phyloP scores from a whole-genome alignment of 345 rosid genomes.

The Gossypium australe region DNA sequence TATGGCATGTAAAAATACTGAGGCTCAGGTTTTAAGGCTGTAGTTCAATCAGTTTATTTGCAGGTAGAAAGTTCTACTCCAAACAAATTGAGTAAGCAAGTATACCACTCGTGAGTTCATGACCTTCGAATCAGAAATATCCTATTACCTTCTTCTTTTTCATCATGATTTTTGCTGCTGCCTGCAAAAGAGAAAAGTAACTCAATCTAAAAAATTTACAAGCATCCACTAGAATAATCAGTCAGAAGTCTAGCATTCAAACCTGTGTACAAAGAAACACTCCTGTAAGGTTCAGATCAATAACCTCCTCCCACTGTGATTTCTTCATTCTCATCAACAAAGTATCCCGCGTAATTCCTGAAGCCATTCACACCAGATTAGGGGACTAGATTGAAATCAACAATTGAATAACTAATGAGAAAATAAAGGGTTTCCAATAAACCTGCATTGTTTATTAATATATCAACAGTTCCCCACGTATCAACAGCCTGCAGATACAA shows the following conservation, averaged over 20 bases:
- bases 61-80: background rate
- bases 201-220: slow-evolving; percentile 13
- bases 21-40: background rate
- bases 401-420: background rate
- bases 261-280: slow-evolving; percentile 98
- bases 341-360: slow-evolving; percentile 88
- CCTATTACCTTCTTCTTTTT: slow-evolving; percentile 74
- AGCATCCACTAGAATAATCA: slow-evolving; percentile 13
- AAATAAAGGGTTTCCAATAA: slow-evolving; percentile 6
- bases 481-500: slow-evolving; percentile 67
- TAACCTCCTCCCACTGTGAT: slow-evolving; percentile 92
- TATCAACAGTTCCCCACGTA: slow-evolving; percentile 94
- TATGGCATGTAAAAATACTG: background rate
- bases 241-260: slow-evolving; percentile 13
- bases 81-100: background rate
- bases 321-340: slow-evolving; percentile 91
- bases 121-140: background rate
- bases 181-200: slow-evolving; percentile 49
- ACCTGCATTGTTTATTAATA: slow-evolving; percentile 97
- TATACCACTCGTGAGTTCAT: background rate
- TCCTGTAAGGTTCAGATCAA: slow-evolving; percentile 90
- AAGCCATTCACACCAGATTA: slow-evolving; percentile 28
- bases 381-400: slow-evolving; percentile 18
- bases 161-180: slow-evolving; percentile 93
- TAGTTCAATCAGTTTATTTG: slow-evolving; percentile 1